These are phyloP conservation scores for Geotrichum reessii DNA, from an alignment of 1,139 yeast species.

Conservation along the genomic window DNA sequence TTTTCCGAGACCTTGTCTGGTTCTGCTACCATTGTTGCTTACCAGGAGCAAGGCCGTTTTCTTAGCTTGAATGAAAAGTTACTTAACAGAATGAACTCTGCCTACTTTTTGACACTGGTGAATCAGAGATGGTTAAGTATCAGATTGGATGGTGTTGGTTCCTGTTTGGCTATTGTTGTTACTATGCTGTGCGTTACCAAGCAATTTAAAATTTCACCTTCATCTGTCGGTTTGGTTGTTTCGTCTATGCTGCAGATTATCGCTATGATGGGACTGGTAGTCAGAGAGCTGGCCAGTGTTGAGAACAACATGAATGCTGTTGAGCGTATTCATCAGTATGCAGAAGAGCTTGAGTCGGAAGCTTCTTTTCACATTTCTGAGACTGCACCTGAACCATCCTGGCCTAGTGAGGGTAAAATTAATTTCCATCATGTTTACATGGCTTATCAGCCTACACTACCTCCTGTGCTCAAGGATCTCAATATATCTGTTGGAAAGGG, in stretches of 20 bases:
- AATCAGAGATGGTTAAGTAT: slow-evolving; percentile 77
- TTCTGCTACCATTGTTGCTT: slow-evolving; percentile 63
- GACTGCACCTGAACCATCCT: slow-evolving; percentile 52
- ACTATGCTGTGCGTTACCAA: slow-evolving; percentile 58
- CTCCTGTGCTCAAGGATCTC: slow-evolving; percentile 60
- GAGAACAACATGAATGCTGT: slow-evolving; percentile 83
- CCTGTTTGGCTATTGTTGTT: slow-evolving; percentile 42
- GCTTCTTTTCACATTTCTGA: slow-evolving; percentile 47
- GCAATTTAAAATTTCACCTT: slow-evolving; percentile 55
- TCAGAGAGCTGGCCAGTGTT: slow-evolving; percentile 53
- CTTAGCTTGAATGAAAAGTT: slow-evolving; percentile 44
- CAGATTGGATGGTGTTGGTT: slow-evolving; percentile 53
- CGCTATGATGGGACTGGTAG: slow-evolving; percentile 35
- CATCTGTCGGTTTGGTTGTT: slow-evolving; percentile 66
- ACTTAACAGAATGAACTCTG: slow-evolving; percentile 64
- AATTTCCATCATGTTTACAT: slow-evolving; percentile 58
- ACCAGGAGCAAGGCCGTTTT: slow-evolving; percentile 46
- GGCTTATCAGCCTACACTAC: slow-evolving; percentile 71
- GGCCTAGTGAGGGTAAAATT: slow-evolving; percentile 61
- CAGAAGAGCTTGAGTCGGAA: slow-evolving; percentile 61
- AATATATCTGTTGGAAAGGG: slow-evolving; percentile 44
- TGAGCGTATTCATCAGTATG: slow-evolving; percentile 73
- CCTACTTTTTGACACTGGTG: slow-evolving; percentile 59
- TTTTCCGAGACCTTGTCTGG: slow-evolving; percentile 74
- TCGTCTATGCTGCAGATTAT: slow-evolving; percentile 38